Evolutionary conservation across 768 basidiomycete genomes (phyloP).

Genomic region (Leccinum boreale): DNA sequence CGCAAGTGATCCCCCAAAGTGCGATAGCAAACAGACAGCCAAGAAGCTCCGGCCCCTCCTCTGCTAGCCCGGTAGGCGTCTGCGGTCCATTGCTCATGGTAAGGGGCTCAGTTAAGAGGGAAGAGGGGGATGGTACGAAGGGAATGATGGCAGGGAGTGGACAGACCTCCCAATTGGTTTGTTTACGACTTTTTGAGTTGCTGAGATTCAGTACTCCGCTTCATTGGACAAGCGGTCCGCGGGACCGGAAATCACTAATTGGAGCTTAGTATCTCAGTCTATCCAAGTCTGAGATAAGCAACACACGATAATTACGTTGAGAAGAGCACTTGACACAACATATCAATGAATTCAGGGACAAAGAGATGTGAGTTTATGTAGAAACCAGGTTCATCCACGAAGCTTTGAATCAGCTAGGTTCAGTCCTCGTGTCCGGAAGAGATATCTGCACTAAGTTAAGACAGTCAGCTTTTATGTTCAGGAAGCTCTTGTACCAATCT

Average conservation of each 20-base stretch:
- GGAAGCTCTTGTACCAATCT: background rate
- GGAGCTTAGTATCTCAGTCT: background rate
- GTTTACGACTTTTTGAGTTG: background rate
- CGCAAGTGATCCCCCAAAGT: constrained; percentile 25
- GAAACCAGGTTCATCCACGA: background rate
- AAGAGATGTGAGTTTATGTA: background rate
- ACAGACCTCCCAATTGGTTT: background rate
- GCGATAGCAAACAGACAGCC: constrained; percentile 16
- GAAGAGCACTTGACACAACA: background rate
- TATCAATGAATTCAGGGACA: background rate
- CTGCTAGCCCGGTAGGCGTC: background rate
- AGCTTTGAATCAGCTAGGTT: background rate
- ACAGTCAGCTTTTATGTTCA: background rate
- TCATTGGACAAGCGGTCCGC: background rate
- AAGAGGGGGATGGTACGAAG: background rate
- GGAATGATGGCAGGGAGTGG: background rate
- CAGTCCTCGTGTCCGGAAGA: background rate
- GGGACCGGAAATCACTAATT: background rate
- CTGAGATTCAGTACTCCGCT: background rate
- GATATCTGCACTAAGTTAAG: background rate
- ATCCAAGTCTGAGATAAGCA: background rate
- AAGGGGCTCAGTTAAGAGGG: background rate
- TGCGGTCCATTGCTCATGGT: background rate
- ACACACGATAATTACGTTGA: background rate
- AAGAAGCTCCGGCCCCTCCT: constrained; percentile 16